Evolutionary conservation across 257 asterid genomes (phyloP), one percentile per base, ranked within the genome.

Genomic region (Solanum clarkiae): DNA sequence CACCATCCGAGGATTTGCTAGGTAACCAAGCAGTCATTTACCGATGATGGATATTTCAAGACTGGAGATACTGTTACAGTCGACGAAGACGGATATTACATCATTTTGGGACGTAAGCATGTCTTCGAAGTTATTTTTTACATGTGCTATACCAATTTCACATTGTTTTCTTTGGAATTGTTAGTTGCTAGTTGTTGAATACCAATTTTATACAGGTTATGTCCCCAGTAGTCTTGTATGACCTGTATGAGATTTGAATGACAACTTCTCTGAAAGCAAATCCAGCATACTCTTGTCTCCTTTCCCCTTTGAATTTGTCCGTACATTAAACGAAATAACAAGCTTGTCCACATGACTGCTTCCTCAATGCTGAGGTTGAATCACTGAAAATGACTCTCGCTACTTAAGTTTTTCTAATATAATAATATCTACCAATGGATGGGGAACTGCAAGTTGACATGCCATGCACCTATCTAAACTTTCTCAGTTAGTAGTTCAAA

Each of bases 21-120:
- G 99, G 97, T 95, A 74, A 95, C 97, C 68, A 92, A 91, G 89
- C 96, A 93, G 85, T 94, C 98, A 65, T 96, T 96, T 83, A 90
- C 90, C 42, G 93, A 90, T 17, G 98, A 90, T 84, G 99, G 98
- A 36, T 96, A 90, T 94, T 96, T 95, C 91, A 96, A 90, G 92
- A 96, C 99, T 56, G 99, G 99, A 87, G 99, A 96, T 88, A 94
- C 98, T 90, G 98, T 88, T 86, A 92, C 93, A 86, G 86, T 95
- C 29, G 93, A 94, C 70, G 98, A 95, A 89, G 99, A 96, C 85
- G 99, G 99, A 86, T 96, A 95, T 88, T 95, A 92, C 47, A 88
- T 95, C 92, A 96, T 96, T 66, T 92, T 95, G 91, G 99, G 99
- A 84, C 99, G 99, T 96, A 92, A 92, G 99, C 55, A 36, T 82